Evolutionary conservation across 2,329 filamentous ascomycete species (phyloP), one percentile per base, ranked within the genome.

Genomic region (Aspergillus costaricaensis): DNA sequence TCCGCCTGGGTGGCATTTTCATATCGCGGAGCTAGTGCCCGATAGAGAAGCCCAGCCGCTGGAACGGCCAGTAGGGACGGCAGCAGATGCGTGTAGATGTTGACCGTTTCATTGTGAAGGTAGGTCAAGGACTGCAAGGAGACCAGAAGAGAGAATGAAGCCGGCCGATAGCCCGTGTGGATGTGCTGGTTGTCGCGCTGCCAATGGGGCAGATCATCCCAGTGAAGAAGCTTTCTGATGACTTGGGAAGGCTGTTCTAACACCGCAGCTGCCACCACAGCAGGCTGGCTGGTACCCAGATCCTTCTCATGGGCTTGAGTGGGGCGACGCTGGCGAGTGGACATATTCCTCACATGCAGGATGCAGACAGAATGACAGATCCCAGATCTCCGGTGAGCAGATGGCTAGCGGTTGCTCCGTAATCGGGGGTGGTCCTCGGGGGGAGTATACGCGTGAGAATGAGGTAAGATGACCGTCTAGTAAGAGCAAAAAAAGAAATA

Each of bases 41-140:
- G 72, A 74, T 88, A 86, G 12, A 92, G 76, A 53, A 83, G 79
- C 12, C 79, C 63, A 1, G 81, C 84, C 1, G 80, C 77, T 6
- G 80, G 70, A 3, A 85, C 71, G 59, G 90, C 87, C 38, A 84
- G 66, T 1, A 89, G 54, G 10, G 88, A 85, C 7, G 91, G 92
- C 43, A 91, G 69, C 12, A 91, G 80, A 73, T 91, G 89, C 3
- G 86, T 83, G 74, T 88, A 91, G 68, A 91, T 90, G 73, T 91
- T 91, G 51, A 91, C 84, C 5, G 85, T 84, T 71, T 88, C 85
- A 72, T 88, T 90, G 76, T 91, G 87, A 14, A 90, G 69, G 73
- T 89, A 87, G 55, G 79, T 74, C 15, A 91, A 77, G 38, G 83
- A 87, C 41, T 81, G 76, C 60, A 85, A 80, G 19, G 86, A 90